Conservation (phyloP, 2,329 filamentous ascomycete species). For the Blastomyces silverae region DNA sequence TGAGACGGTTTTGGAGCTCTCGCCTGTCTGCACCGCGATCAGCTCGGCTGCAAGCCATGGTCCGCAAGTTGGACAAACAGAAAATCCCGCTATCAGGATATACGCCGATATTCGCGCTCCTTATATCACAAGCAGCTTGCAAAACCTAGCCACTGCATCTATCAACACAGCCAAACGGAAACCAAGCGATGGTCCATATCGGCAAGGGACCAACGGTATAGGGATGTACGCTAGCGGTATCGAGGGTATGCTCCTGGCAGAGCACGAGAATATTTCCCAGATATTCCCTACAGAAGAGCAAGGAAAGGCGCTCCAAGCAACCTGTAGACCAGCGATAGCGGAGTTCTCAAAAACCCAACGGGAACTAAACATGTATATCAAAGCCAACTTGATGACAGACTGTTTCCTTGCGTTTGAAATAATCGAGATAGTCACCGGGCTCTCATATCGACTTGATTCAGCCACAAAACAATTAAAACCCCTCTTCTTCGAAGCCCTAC, state of each 20-base stretch:
- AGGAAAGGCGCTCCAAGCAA: conserved; percentile 68
- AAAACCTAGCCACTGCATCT: conserved; percentile 81
- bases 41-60: conserved; percentile 52
- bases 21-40: conserved; percentile 74
- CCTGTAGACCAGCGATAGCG: conserved; percentile 68
- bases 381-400: conserved; percentile 76
- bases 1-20: conserved; percentile 67
- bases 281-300: conserved; percentile 84
- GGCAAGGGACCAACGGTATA: conserved; percentile 82
- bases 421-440: conserved; percentile 74
- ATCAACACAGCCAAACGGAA: conserved; percentile 74
- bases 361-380: conserved; percentile 85
- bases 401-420: conserved; percentile 95
- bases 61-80: conserved; percentile 41
- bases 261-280: conserved; percentile 83
- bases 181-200: conserved; percentile 71
- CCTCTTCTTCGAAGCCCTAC: conserved; percentile 74
- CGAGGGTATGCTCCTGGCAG: conserved; percentile 77
- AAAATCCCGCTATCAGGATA: conserved; percentile 68
- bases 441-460: conserved; percentile 72
- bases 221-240: conserved; percentile 80
- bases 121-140: conserved; percentile 73
- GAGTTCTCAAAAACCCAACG: conserved; percentile 80
- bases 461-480: conserved; percentile 80
- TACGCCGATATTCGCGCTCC: conserved; percentile 82